phyloP scores from a whole-genome alignment of 75 land plant genomes.

The Pseudotsuga menziesii region DNA sequence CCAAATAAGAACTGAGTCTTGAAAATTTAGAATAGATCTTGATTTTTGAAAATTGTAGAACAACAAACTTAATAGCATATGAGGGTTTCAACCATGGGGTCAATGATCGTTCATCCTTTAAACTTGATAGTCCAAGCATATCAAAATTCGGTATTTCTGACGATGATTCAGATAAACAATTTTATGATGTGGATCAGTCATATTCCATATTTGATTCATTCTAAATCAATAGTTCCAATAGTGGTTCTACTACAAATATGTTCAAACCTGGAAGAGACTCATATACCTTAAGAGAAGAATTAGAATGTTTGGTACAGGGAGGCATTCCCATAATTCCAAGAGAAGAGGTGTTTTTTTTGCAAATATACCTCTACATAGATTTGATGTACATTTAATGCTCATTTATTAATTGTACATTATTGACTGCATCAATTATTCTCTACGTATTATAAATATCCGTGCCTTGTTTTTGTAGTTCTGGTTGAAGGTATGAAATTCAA shows the following conservation, averaged over 20 bases:
- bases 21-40: slow-evolving; percentile 61
- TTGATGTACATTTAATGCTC: no score
- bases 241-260: neutral
- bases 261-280: slow-evolving; percentile 6
- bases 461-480: no score
- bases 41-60: slow-evolving; percentile 47
- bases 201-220: slow-evolving; percentile 35
- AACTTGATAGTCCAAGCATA: neutral
- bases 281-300: slow-evolving; percentile 66
- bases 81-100: neutral
- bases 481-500: no score
- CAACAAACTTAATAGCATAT: neutral
- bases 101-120: slow-evolving; percentile 6
- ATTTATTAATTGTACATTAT: no score
- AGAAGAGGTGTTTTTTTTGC: slow-evolving; percentile 64
- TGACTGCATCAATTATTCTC: no score
- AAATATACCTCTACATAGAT: neutral
- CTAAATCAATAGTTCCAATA: slow-evolving; percentile 18
- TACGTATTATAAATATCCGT: no score
- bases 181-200: slow-evolving; percentile 69
- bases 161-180: slow-evolving; percentile 88
- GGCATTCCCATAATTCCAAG: slow-evolving; percentile 90
- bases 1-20: slow-evolving; percentile 60
- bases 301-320: slow-evolving; percentile 72
- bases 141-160: slow-evolving; percentile 25